Evolutionary conservation across 768 basidiomycete species (phyloP).

Genomic region (Collybia nuda): DNA sequence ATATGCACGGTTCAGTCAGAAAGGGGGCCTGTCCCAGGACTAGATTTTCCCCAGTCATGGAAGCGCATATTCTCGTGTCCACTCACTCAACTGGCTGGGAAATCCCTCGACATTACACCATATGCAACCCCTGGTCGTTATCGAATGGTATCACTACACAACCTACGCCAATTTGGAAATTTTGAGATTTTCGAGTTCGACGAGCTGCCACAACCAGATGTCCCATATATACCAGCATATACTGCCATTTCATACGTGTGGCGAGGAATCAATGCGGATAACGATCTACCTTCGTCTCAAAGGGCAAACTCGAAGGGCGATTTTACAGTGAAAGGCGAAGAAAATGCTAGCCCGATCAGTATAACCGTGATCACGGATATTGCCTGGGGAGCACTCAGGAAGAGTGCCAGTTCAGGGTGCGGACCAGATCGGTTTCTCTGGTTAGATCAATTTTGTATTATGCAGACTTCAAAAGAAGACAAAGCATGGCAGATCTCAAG

Average conservation of each 20-base stretch:
- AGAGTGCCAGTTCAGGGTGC: background rate
- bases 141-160: too few species aligned
- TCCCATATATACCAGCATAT: too few species aligned
- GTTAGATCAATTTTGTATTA: slow-evolving; percentile 3
- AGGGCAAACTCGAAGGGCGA: background rate
- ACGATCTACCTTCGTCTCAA: background rate
- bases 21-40: too few species aligned
- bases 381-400: background rate
- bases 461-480: background rate
- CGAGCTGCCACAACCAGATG: too few species aligned
- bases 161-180: too few species aligned
- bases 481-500: slow-evolving; percentile 1
- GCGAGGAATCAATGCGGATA: background rate
- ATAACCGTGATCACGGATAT: background rate
- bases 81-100: too few species aligned
- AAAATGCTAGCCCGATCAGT: background rate
- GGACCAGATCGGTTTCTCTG: background rate
- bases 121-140: too few species aligned
- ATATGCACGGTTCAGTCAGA: too few species aligned
- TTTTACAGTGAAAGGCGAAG: background rate
- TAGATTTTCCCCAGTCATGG: too few species aligned
- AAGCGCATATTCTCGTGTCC: too few species aligned
- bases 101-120: too few species aligned
- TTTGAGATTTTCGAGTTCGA: too few species aligned
- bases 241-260: background rate